These are phyloP conservation scores for Lactarius vividus DNA, from an alignment of 768 basidiomycete genomes.

Conservation along the genomic window DNA sequence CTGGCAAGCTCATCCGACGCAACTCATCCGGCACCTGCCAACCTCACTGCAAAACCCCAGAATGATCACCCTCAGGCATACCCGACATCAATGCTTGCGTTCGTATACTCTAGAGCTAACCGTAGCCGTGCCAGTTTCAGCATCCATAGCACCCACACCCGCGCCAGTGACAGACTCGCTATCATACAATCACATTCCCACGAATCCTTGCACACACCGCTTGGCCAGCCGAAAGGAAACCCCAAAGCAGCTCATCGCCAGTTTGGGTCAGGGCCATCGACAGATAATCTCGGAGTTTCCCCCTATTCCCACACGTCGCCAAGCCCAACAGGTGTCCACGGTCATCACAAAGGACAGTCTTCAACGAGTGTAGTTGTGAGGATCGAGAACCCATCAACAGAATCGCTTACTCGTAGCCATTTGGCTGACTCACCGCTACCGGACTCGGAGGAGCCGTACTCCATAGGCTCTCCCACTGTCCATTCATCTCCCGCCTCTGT, in stretches of 20 bases:
- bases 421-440: too few species aligned
- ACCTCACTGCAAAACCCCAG: not conserved
- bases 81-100: not conserved
- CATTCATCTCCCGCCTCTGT: not conserved
- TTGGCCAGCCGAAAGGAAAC: not conserved
- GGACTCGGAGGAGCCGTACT: not conserved
- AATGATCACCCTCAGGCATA: not conserved
- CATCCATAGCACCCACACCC: not conserved
- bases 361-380: not conserved
- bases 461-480: not conserved
- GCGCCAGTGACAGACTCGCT: not conserved
- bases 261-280: constrained; percentile 2
- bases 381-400: not conserved
- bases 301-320: not conserved
- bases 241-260: not conserved
- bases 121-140: not conserved
- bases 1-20: not conserved
- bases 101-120: not conserved
- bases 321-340: not conserved
- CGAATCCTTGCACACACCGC: not conserved
- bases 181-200: not conserved
- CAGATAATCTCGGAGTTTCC: not conserved
- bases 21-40: not conserved
- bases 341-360: not conserved
- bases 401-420: not conserved